Percentiles rank a stretch among this genome's conserved stretches.
These are phyloP conservation scores for Diphasiastrum complanatum DNA, from an alignment of 83 land plant genomes.

Conservation along the genomic window DNA sequence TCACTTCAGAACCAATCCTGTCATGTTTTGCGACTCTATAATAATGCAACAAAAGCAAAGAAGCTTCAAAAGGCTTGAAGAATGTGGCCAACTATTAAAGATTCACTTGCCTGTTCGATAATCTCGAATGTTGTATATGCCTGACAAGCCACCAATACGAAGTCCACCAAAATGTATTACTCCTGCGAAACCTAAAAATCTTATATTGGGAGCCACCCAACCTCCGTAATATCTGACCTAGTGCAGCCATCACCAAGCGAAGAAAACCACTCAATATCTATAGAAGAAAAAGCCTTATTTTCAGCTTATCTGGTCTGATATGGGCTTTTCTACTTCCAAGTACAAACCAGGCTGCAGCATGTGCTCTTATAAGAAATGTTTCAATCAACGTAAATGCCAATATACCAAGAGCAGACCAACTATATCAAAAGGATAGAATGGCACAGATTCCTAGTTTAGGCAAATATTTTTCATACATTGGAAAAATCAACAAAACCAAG, in stretches of 20 bases:
- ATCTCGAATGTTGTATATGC: slow-evolving; percentile 59
- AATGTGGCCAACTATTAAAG: neutral
- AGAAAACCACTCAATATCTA: too few relatives aligned
- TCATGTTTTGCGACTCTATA: neutral
- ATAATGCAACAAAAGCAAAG: neutral
- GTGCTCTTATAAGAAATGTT: too few relatives aligned
- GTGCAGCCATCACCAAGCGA: slow-evolving; percentile 8
- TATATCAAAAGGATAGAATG: too few relatives aligned
- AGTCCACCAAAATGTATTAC: slow-evolving; percentile 80
- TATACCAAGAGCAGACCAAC: too few relatives aligned
- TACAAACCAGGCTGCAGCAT: too few relatives aligned
- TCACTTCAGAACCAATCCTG: neutral
- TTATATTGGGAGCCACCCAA: slow-evolving; percentile 90
- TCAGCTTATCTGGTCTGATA: too few relatives aligned
- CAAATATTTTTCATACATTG: too few relatives aligned
- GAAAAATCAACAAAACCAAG: too few relatives aligned
- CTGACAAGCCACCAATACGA: slow-evolving; percentile 94
- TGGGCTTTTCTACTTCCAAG: too few relatives aligned
- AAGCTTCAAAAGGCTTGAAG: neutral
- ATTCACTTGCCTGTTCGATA: slow-evolving; percentile 53
- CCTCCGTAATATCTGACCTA: slow-evolving; percentile 88
- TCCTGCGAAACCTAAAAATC: slow-evolving; percentile 85
- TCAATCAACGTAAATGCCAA: too few relatives aligned
- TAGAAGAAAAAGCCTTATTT: too few relatives aligned
- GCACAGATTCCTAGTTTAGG: too few relatives aligned